Conservation (phyloP, 106 monocot species). For the Cymbidium sinense region DNA sequence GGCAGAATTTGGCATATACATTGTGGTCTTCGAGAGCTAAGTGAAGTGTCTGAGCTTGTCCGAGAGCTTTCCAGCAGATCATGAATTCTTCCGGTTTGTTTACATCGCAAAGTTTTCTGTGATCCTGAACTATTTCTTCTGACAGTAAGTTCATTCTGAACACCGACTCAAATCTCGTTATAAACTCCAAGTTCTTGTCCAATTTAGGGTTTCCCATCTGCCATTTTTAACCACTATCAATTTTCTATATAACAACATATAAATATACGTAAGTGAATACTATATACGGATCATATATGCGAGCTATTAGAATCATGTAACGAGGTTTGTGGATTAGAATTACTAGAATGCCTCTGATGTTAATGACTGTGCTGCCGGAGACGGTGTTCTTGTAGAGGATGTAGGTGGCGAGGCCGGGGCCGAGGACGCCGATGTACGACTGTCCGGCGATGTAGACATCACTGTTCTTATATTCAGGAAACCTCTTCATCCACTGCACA, state of each 20-base stretch:
- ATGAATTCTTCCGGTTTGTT: neutral
- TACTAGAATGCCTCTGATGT: slow-evolving; percentile 3
- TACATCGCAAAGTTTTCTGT: neutral
- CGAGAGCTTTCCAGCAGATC: neutral
- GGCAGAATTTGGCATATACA: slow-evolving; percentile 2
- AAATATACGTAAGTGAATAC: too few relatives aligned
- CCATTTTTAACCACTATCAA: neutral
- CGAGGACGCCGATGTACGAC: neutral
- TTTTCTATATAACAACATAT: too few relatives aligned
- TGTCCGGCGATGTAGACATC: slow-evolving; percentile 9
- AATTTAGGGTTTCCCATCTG: slow-evolving; percentile 6
- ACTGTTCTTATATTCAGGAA: neutral
- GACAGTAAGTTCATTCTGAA: slow-evolving; percentile 1
- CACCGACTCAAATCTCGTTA: neutral
- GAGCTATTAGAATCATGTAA: too few relatives aligned
- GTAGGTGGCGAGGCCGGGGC: neutral
- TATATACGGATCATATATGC: too few relatives aligned
- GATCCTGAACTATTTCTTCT: neutral
- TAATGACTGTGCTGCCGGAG: neutral
- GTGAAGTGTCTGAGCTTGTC: neutral
- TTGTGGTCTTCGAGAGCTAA: neutral
- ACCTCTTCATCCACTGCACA: neutral
- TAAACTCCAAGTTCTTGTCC: neutral
- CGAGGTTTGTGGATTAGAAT: neutral
- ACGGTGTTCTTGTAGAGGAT: neutral